Conservation (phyloP, 2,329 filamentous ascomycete species). For the Aspergillus thermomutatus region DNA sequence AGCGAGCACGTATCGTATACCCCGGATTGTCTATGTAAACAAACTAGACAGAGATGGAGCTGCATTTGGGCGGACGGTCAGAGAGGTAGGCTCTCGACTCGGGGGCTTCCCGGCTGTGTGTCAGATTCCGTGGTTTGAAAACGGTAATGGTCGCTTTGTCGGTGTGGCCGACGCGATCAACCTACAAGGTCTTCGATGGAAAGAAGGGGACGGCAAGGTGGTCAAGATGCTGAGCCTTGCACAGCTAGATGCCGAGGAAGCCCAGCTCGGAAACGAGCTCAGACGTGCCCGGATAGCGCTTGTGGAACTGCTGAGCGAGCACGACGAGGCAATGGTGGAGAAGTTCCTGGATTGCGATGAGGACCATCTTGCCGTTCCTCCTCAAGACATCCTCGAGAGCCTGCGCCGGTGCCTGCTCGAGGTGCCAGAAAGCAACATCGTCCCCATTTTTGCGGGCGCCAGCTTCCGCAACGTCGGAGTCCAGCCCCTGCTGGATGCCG, state of each 20-base stretch:
- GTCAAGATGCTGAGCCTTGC: conserved; percentile 56
- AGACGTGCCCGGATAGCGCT: conserved; percentile 72
- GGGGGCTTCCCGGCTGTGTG: conserved; percentile 85
- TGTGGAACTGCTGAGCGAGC: conserved; percentile 79
- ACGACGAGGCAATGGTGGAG: conserved; percentile 83
- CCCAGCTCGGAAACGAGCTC: conserved; percentile 61
- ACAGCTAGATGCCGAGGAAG: conserved; percentile 50
- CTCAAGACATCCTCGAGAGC: conserved; percentile 65
- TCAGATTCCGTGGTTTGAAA: conserved; percentile 91
- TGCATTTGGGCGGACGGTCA: conserved; percentile 77
- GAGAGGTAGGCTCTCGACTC: conserved; percentile 76
- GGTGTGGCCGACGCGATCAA: conserved; percentile 83
- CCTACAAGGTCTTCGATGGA: conserved; percentile 72
- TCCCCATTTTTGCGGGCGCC: conserved; percentile 85
- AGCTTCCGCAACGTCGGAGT: conserved; percentile 94
- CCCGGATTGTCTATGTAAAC: conserved; percentile 77
- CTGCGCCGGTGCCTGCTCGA: conserved; percentile 67
- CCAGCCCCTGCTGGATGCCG: conserved; percentile 82
- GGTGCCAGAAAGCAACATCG: conserved; percentile 63
- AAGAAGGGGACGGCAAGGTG: conserved; percentile 62
- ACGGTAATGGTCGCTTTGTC: conserved; percentile 67
- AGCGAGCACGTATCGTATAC: conserved; percentile 80
- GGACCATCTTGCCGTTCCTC: conserved; percentile 65
- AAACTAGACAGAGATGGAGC: conserved; percentile 82
- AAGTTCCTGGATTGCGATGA: conserved; percentile 75